phyloP scores from a whole-genome alignment of 192 early-diverging fungal species.

The Mortierella hygrophila region DNA sequence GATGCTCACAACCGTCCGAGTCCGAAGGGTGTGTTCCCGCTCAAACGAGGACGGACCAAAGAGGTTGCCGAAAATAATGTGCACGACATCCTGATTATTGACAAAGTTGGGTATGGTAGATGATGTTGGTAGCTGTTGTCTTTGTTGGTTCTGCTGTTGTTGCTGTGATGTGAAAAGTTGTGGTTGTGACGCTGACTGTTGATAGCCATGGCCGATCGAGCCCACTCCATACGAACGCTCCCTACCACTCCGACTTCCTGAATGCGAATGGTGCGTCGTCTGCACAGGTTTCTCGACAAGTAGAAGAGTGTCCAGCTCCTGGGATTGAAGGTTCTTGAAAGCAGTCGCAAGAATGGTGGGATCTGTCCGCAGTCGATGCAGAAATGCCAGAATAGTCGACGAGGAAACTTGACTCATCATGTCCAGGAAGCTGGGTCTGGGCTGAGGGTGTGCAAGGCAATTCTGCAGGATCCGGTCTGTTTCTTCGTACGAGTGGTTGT shows the following conservation, averaged over 20 bases:
- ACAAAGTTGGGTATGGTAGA: conserved; percentile 36
- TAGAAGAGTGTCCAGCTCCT: conserved; percentile 48
- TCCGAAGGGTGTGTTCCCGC: conserved; percentile 34
- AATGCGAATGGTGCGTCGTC: conserved; percentile 1
- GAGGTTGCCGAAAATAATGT: conserved; percentile 45
- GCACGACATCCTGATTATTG: conserved; percentile 48
- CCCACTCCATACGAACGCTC: conserved; percentile 28
- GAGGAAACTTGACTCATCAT: conserved; percentile 47
- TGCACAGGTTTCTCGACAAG: conserved; percentile 20
- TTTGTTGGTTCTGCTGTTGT: conserved; percentile 21
- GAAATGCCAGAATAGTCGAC: conserved; percentile 34
- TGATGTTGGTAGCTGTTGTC: conserved; percentile 9
- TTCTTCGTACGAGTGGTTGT: conserved; percentile 50
- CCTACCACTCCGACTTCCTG: conserved; percentile 7
- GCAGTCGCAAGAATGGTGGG: conserved; percentile 49
- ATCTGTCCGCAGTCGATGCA: conserved; percentile 43
- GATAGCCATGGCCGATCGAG: conserved; percentile 7
- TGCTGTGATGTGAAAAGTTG: neutral
- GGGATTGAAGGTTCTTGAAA: conserved; percentile 47
- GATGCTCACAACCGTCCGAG: conserved; percentile 22
- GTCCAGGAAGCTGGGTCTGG: conserved; percentile 55
- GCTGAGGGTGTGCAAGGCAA: conserved; percentile 50
- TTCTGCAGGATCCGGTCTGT: conserved; percentile 48
- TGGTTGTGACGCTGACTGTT: conserved; percentile 15
- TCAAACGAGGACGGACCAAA: conserved; percentile 50